Evolutionary conservation across 75 land plant genomes (phyloP), one percentile per base, ranked within the genome.

Genomic region (Cupressus sempervirens): DNA sequence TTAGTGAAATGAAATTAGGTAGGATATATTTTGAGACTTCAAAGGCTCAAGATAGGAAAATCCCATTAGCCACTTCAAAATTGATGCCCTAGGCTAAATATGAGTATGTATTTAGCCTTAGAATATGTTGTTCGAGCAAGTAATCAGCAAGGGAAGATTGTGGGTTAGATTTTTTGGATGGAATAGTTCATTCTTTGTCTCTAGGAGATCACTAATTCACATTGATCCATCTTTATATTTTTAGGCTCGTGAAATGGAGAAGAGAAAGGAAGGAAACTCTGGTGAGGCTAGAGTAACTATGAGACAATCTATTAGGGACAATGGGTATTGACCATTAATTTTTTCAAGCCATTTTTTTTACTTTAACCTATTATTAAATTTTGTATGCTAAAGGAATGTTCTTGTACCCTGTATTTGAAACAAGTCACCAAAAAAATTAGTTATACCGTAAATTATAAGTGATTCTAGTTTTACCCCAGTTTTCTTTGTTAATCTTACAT

Each of bases 191-290:
- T n/a, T n/a, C n/a, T n/a, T n/a, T n/a, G n/a, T n/a, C n/a, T n/a
- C n/a, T n/a, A n/a, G n/a, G n/a, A n/a, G n/a, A n/a, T n/a, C n/a
- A n/a, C n/a, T n/a, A n/a, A n/a, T n/a, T n/a, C n/a, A n/a, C n/a
- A n/a, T n/a, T n/a, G n/a, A n/a, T n/a, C n/a, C n/a, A n/a, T n/a
- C 68, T 87, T 82, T 85, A 41, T 8, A 26, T 9, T 62, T 50
- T 20, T 88, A 97, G 99, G 95, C 97, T 18, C 89, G 99, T 50
- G 99, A 98, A 84, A 98, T 98, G 99, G 99, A 98, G 12, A 98
- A 95, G 86, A 88, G 93, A 84, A 95, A 87, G 70, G 99, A 98
- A 91, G 99, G 99, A 36, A 93, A 87, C 54, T 99, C 98, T 72
- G 99, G 99, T 65, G 99, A 95, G 80, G 91, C 91, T 23, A 89